These are phyloP conservation scores for Kwoniella sp. DNA, from an alignment of 768 basidiomycete species.

Conservation along the genomic window DNA sequence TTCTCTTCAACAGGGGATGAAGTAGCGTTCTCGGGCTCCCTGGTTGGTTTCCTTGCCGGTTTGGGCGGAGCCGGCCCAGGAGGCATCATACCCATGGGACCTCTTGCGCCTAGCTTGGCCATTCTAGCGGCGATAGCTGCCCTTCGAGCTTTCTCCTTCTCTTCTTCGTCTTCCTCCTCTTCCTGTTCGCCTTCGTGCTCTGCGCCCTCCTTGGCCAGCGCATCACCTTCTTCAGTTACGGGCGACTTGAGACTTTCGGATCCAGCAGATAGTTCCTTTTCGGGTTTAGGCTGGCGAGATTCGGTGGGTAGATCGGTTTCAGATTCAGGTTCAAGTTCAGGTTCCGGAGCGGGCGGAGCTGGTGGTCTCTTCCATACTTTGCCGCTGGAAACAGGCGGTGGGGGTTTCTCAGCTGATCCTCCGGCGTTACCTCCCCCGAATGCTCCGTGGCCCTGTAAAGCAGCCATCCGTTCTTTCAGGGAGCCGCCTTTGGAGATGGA, in stretches of 20 bases:
- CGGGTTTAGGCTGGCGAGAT: neutral
- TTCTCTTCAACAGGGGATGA: conserved; percentile 21
- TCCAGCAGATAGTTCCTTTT: neutral
- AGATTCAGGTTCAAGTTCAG: conserved; percentile 36
- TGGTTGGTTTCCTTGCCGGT: conserved; percentile 59
- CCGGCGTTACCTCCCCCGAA: conserved; percentile 60
- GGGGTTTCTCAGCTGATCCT: conserved; percentile 59
- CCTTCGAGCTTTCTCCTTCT: conserved; percentile 58
- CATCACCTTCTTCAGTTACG: conserved; percentile 18
- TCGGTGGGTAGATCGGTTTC: conserved; percentile 25
- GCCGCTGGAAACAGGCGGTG: conserved; percentile 65
- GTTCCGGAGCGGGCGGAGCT: conserved; percentile 36
- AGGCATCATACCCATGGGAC: conserved; percentile 62
- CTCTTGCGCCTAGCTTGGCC: conserved; percentile 80
- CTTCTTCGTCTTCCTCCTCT: conserved; percentile 40
- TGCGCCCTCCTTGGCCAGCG: conserved; percentile 36
- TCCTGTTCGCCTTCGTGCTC: conserved; percentile 58
- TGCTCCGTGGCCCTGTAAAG: conserved; percentile 77
- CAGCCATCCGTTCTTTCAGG: conserved; percentile 92
- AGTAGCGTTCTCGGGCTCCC: conserved; percentile 6
- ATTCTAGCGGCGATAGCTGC: conserved; percentile 88
- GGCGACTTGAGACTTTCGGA: conserved; percentile 14
- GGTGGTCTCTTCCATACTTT: conserved; percentile 78
- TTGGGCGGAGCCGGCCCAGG: conserved; percentile 70
- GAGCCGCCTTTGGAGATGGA: conserved; percentile 75